Conservation (phyloP, 768 basidiomycete genomes). For the Tricholoma furcatifolium region DNA sequence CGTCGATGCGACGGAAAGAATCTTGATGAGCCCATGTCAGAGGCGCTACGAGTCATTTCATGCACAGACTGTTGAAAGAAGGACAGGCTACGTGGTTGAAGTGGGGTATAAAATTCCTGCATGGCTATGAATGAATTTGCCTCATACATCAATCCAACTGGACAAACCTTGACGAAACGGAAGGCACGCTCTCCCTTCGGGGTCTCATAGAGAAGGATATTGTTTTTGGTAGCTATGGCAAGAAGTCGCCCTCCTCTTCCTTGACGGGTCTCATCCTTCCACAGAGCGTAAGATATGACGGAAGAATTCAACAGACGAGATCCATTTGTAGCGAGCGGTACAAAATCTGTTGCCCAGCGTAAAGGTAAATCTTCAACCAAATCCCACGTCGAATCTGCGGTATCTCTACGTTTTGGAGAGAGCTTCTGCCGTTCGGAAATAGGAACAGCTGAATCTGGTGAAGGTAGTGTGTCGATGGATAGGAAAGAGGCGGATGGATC, state of each 20-base stretch:
- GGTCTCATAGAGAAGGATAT: slow-evolving; percentile 76
- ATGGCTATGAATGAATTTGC: slow-evolving; percentile 3
- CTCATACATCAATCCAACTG: background rate
- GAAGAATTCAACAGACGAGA: slow-evolving; percentile 60
- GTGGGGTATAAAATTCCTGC: slow-evolving; percentile 83
- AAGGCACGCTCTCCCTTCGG: slow-evolving; percentile 83
- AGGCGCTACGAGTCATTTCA: slow-evolving; percentile 44
- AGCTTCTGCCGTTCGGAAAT: slow-evolving; percentile 6
- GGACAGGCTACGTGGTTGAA: slow-evolving; percentile 59
- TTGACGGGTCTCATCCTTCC: slow-evolving; percentile 54
- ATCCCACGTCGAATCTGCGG: slow-evolving; percentile 65
- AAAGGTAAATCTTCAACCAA: slow-evolving; percentile 70
- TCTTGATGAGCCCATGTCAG: slow-evolving; percentile 34
- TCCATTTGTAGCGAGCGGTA: slow-evolving; percentile 67
- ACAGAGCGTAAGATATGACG: slow-evolving; percentile 67
- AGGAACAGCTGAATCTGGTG: slow-evolving; percentile 5
- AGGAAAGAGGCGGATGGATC: slow-evolving; percentile 15
- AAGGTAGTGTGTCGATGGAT: slow-evolving; percentile 34
- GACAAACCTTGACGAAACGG: slow-evolving; percentile 70
- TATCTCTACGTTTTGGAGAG: slow-evolving; percentile 25
- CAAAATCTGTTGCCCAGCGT: slow-evolving; percentile 87
- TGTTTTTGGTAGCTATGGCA: slow-evolving; percentile 73
- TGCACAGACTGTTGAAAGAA: slow-evolving; percentile 72
- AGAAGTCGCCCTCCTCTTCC: slow-evolving; percentile 53
- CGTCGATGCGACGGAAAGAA: slow-evolving; percentile 38